phyloP scores from a whole-genome alignment of 2,329 filamentous ascomycete genomes.

The Verticillium zaregamsianum region DNA sequence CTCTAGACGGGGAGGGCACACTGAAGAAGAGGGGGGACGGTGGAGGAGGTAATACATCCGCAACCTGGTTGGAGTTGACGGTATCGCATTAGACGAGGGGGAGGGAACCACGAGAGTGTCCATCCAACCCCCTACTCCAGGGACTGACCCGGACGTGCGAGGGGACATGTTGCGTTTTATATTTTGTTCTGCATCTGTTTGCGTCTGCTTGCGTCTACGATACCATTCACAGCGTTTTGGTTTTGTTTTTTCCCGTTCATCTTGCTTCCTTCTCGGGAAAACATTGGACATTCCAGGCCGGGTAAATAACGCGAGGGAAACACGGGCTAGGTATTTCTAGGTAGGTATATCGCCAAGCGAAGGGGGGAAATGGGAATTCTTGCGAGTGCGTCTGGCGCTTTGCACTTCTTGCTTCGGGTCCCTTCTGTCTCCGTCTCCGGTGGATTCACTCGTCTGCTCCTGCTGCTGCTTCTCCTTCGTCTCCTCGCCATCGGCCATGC shows the following conservation, averaged over 20 bases:
- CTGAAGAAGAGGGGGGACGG: not conserved
- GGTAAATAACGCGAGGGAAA: not conserved
- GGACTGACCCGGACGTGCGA: not conserved
- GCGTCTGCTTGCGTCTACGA: not conserved
- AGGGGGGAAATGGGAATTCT: not conserved
- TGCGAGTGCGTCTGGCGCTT: not conserved
- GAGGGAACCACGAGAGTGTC: no score
- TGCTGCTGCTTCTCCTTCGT: no score
- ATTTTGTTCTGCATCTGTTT: slow-evolving; percentile 1
- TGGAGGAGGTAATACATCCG: not conserved
- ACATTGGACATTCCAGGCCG: not conserved
- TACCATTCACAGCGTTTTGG: not conserved
- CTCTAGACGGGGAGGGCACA: slow-evolving; percentile 24
- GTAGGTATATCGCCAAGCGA: not conserved
- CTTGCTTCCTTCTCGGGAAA: not conserved
- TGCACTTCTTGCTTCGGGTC: not conserved
- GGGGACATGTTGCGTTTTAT: not conserved
- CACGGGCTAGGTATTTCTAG: not conserved
- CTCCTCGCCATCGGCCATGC: no score
- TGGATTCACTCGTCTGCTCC: not conserved
- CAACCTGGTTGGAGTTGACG: not conserved
- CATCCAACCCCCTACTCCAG: no score
- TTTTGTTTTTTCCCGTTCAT: not conserved
- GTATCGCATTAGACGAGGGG: not conserved
- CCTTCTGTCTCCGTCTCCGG: no score